A percentile compares a stretch with the other conserved stretches of the same genome.
Conservation (phyloP, 148 eudicot species). For the Euryodendron excelsum region DNA sequence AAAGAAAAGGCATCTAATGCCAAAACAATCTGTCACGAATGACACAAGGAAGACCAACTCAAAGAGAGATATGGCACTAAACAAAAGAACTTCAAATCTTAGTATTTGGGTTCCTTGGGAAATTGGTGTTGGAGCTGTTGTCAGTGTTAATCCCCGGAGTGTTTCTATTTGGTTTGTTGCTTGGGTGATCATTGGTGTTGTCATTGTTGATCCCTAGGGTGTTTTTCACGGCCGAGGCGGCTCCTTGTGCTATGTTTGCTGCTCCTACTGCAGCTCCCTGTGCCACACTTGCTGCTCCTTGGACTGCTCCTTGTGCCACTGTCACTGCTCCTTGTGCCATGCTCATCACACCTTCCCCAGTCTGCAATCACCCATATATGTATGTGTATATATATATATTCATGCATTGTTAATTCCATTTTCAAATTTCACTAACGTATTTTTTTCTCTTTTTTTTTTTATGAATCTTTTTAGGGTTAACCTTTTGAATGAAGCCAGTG, state of each 20-base stretch:
- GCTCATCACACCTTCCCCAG: constrained; percentile 58
- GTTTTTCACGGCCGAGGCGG: constrained; percentile 62
- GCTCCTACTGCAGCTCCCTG: constrained; percentile 49
- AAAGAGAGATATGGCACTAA: neutral
- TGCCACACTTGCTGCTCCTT: constrained; percentile 39
- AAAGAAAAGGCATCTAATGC: no score
- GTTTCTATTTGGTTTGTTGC: no score
- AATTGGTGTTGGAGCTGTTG: neutral
- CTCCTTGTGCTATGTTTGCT: constrained; percentile 49
- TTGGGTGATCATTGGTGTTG: no score
- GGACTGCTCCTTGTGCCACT: constrained; percentile 59
- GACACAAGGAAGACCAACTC: no score
- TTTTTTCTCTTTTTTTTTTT: no score
- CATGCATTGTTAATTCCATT: no score
- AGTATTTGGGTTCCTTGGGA: neutral
- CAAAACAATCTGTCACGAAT: no score
- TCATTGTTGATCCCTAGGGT: constrained; percentile 23
- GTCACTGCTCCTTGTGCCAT: constrained; percentile 66
- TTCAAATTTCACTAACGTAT: no score
- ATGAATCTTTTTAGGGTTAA: no score
- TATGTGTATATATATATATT: no score
- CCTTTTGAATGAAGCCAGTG: neutral
- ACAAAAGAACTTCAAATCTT: neutral
- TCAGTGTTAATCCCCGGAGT: constrained; percentile 24
- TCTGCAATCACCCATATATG: constrained; percentile 22